These are phyloP conservation scores for Solanum bulbocastanum DNA, from an alignment of 257 asterid species.

Conservation along the genomic window DNA sequence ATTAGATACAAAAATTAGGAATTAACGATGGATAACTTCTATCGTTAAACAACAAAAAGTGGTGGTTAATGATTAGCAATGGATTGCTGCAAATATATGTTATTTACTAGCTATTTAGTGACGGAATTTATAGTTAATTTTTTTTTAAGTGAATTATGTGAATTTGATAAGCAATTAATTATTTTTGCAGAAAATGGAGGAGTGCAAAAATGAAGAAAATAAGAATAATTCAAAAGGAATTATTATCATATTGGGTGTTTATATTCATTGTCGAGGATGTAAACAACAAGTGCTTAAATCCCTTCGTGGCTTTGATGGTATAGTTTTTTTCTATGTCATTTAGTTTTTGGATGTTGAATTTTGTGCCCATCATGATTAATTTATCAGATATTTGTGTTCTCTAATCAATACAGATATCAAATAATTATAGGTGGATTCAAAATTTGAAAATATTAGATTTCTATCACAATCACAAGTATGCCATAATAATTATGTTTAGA, in stretches of 20 bases:
- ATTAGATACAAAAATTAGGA: background rate
- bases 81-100: background rate
- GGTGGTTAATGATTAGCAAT: background rate
- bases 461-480: background rate
- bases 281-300: constrained; percentile 17
- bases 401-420: background rate
- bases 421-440: rapidly evolving
- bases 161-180: background rate
- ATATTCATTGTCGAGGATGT: constrained; percentile 55
- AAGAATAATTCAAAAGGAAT: background rate
- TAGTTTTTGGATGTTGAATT: background rate
- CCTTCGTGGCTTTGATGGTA: constrained; percentile 41
- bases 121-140: background rate
- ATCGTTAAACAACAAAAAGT: background rate
- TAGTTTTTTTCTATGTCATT: background rate
- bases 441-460: background rate
- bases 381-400: background rate
- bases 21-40: background rate
- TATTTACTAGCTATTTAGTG: background rate
- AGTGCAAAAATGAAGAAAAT: background rate
- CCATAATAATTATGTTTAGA: background rate
- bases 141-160: background rate
- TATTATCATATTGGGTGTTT: constrained; percentile 32
- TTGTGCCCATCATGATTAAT: background rate
- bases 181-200: background rate